phyloP scores from a whole-genome alignment of 148 eudicot species.

The Chenopodium quinoa region DNA sequence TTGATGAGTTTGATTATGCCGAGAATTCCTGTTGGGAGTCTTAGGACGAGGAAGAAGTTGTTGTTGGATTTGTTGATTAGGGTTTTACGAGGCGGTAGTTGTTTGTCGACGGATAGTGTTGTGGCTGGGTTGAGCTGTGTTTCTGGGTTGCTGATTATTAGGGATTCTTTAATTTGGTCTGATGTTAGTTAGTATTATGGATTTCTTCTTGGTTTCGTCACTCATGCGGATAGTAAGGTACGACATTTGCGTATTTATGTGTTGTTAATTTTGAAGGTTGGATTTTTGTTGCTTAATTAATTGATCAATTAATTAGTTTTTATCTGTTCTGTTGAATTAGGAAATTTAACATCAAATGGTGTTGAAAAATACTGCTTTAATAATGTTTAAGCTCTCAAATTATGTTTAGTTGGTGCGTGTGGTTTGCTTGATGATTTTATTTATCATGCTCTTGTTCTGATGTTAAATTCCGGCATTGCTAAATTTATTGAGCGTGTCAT shows the following conservation, averaged over 20 bases:
- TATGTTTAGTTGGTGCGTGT: not conserved
- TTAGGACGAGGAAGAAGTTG: conserved; percentile 39
- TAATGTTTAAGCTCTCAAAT: not conserved
- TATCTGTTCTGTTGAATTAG: not conserved
- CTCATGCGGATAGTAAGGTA: conserved; percentile 64
- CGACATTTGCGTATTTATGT: not conserved
- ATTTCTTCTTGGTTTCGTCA: conserved; percentile 39
- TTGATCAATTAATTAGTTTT: not conserved
- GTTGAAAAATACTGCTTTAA: not conserved
- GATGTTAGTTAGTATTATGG: conserved; percentile 48
- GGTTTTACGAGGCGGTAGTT: conserved; percentile 26
- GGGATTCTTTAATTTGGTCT: conserved; percentile 44
- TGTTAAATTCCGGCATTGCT: not conserved
- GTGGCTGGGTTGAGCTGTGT: conserved; percentile 51
- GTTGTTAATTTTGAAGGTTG: not conserved
- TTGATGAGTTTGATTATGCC: conserved; percentile 51
- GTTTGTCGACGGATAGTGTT: conserved; percentile 27
- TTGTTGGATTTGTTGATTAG: conserved; percentile 43
- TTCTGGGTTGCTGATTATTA: conserved; percentile 37
- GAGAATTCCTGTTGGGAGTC: conserved; percentile 27
- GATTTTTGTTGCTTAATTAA: not conserved
- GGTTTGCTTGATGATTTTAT: not conserved
- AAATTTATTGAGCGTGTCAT: not conserved
- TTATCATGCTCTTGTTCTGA: not conserved
- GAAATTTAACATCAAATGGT: not conserved